Percentiles rank a stretch among this genome's conserved stretches.
These are phyloP conservation scores for Cicer pinnatifidum DNA, from an alignment of 306 rosid species.

Conservation along the genomic window DNA sequence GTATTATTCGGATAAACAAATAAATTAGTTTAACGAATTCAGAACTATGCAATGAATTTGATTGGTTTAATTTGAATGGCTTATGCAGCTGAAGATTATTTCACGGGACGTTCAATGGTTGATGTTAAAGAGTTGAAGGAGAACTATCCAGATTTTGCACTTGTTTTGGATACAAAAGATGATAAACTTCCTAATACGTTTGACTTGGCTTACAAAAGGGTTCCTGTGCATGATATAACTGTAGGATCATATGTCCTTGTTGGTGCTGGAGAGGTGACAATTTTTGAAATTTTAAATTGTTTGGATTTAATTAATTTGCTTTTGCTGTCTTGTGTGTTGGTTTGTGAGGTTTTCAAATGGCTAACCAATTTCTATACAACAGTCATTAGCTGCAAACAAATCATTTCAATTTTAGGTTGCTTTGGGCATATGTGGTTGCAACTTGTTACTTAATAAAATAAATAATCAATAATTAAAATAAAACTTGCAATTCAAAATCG, in stretches of 20 bases:
- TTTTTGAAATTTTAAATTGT: constrained; percentile 44
- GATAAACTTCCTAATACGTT: constrained; percentile 77
- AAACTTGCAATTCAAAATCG: too few relatives aligned
- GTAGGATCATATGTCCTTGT: constrained; percentile 86
- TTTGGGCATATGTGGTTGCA: constrained; percentile 28
- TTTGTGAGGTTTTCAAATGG: constrained; percentile 22
- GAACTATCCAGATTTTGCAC: constrained; percentile 89
- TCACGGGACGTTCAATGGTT: constrained; percentile 86
- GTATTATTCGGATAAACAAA: not conserved
- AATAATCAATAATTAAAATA: not conserved
- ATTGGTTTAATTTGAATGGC: constrained; percentile 44
- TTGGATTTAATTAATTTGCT: constrained; percentile 6
- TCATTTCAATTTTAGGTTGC: constrained; percentile 32
- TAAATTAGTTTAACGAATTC: not conserved
- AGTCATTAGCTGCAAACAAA: constrained; percentile 27
- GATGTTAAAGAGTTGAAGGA: constrained; percentile 94
- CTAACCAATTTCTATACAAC: constrained; percentile 10
- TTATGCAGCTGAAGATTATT: constrained; percentile 89
- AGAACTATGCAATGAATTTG: constrained; percentile 22
- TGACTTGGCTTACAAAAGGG: constrained; percentile 81
- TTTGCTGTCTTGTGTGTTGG: constrained; percentile 35
- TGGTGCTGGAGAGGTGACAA: constrained; percentile 92
- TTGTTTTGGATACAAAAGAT: constrained; percentile 75
- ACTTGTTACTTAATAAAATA: constrained; percentile 29
- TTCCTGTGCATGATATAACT: constrained; percentile 79